A percentile compares a stretch with the other conserved stretches of the same genome.
Evolutionary conservation across 1,284 basidiomycete species (phyloP).

Genomic region (Irpex sp.): DNA sequence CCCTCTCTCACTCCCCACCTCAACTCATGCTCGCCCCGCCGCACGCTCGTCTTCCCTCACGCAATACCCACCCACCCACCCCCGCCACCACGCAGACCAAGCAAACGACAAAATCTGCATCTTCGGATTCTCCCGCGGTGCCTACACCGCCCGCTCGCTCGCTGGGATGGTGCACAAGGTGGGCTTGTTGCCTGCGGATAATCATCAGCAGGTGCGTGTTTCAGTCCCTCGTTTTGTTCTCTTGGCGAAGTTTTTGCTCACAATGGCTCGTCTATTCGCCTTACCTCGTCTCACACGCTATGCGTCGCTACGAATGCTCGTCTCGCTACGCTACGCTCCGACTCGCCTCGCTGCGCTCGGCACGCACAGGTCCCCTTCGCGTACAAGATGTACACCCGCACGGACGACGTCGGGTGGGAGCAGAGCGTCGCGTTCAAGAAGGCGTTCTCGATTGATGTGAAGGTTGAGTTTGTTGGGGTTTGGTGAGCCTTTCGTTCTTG

Average conservation of each 20-base stretch:
- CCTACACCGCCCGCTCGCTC: constrained; percentile 50
- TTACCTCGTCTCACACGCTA: too few relatives aligned
- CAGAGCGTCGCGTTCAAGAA: constrained; percentile 29
- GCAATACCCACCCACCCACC: neutral
- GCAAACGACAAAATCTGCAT: constrained; percentile 52
- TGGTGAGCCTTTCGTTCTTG: constrained; percentile 31
- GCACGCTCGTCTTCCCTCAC: constrained; percentile 4
- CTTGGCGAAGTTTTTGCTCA: too few relatives aligned
- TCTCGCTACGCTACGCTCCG: too few relatives aligned
- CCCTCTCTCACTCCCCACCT: too few relatives aligned
- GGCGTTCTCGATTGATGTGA: constrained; percentile 39
- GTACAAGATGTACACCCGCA: constrained; percentile 32
- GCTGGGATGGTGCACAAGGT: constrained; percentile 45
- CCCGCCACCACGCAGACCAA: constrained; percentile 26
- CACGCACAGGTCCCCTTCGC: constrained; percentile 30
- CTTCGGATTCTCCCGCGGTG: constrained; percentile 67
- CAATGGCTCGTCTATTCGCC: neutral
- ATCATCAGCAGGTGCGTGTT: constrained; percentile 24
- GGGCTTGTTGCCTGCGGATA: constrained; percentile 23
- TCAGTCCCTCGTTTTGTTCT: too few relatives aligned
- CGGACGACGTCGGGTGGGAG: constrained; percentile 20
- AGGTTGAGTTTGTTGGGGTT: constrained; percentile 44
- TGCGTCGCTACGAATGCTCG: too few relatives aligned
- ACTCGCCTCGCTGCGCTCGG: neutral
- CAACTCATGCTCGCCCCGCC: too few relatives aligned